Evolutionary conservation across 257 asterid species (phyloP).

Genomic region (Vinca minor): DNA sequence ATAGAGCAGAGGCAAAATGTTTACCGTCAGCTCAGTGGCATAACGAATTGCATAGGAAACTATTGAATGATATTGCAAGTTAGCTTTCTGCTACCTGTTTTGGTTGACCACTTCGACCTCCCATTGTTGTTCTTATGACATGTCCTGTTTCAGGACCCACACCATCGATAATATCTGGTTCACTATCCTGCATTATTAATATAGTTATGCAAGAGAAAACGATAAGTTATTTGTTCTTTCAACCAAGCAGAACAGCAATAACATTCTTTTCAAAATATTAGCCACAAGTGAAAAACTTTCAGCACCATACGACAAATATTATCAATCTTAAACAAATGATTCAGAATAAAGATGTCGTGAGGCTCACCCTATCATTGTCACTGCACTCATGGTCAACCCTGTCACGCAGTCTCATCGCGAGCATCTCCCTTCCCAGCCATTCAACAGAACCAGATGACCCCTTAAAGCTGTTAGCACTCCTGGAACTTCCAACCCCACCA

Average conservation of each 20-base stretch:
- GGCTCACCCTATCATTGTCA: constrained; percentile 74
- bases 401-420: constrained; percentile 84
- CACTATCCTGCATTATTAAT: constrained; percentile 71
- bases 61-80: constrained; percentile 15
- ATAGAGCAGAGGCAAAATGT: neutral
- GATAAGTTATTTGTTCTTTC: neutral
- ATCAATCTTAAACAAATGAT: constrained; percentile 2
- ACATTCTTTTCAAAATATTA: neutral
- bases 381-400: constrained; percentile 58
- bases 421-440: constrained; percentile 96
- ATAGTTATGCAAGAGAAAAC: neutral
- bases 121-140: constrained; percentile 72
- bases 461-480: constrained; percentile 39
- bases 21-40: constrained; percentile 14
- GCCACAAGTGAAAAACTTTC: neutral
- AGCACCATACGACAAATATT: neutral
- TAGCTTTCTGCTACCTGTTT: constrained; percentile 54
- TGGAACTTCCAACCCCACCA: constrained; percentile 45
- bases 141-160: constrained; percentile 97
- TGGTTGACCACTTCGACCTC: constrained; percentile 90
- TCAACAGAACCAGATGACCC: constrained; percentile 93
- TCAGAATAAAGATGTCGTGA: constrained; percentile 7
- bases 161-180: constrained; percentile 83
- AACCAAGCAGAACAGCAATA: neutral
- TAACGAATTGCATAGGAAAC: constrained; percentile 18